Base-by-base conservation (phyloP, 192 early-diverging fungal species). In the Coemansia erecta region DNA sequence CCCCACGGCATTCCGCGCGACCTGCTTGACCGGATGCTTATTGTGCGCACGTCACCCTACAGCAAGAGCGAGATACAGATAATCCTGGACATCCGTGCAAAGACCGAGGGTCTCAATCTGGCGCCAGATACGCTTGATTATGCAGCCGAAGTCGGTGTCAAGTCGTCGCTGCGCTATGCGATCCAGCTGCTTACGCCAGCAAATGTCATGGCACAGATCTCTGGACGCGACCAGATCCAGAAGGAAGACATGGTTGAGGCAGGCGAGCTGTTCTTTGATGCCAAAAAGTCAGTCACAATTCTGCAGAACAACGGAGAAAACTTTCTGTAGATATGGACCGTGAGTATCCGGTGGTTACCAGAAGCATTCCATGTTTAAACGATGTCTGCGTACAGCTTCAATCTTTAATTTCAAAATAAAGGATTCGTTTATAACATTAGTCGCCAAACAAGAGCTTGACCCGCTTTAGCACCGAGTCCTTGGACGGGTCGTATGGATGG, bases 1-100 rank as follows among this genome's bases (percentile, higher is more conserved):
- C 89, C 92, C 12, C 97, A 99, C 64, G 97, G 97, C 53, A 93
- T 99, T 53, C 97, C 97, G 9, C 85, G 94, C 24, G 97, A 99
- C 81, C 81, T 99, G 40, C 81, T 99, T 31, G 97, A 99, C 71
- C 89, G 97, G 41, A 85, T 97, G 60, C 79, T 98, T 21, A 99
- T 99, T 73, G 94, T 99, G 56, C 88, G 95, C 51, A 98, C 97
- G 1, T 58, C 89, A 17, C 95, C 97, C 3, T 98, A 99, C 79
- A 90, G 88, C 8, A 69, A 88, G 58, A 91, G 92, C 40, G 95
- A 98, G 68, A 94, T 94, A 52, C 83, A 83, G 58, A 84, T 89
- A 43, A 96, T 99, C 64, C 69, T 99, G 46, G 87, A 85, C n/a
- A 97, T 96, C 56, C 89, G 97, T 19, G 91, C 94, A 42, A 94